Percentiles rank a stretch among this genome's conserved stretches.
These are phyloP conservation scores for Litchi chinensis DNA, from an alignment of 345 rosid genomes.

Conservation along the genomic window DNA sequence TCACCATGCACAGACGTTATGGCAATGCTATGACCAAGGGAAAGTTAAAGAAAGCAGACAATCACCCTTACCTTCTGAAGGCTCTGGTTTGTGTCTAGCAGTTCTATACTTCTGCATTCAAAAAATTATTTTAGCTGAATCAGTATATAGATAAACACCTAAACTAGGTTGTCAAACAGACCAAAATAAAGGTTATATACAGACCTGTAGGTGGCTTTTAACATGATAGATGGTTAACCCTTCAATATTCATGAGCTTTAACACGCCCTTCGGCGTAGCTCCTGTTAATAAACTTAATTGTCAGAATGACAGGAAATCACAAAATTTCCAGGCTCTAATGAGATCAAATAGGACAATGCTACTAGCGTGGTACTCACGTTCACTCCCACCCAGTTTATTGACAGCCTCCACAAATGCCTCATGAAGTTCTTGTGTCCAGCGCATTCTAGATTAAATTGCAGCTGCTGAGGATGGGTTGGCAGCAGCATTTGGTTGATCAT, in stretches of 20 bases:
- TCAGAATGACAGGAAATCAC: slow-evolving; percentile 13
- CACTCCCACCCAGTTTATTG: slow-evolving; percentile 85
- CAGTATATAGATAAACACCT: background rate
- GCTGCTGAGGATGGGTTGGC: slow-evolving; percentile 40
- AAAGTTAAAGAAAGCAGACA: slow-evolving; percentile 12
- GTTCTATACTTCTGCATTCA: slow-evolving; percentile 81
- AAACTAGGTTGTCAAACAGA: no score
- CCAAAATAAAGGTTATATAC: no score
- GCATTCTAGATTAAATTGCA: slow-evolving; percentile 70
- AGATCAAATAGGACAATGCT: slow-evolving; percentile 9
- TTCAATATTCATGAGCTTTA: slow-evolving; percentile 68
- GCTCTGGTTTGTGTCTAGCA: slow-evolving; percentile 83
- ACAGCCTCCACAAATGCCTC: slow-evolving; percentile 94
- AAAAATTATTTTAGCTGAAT: slow-evolving; percentile 20
- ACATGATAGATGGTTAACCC: slow-evolving; percentile 93
- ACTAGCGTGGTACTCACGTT: slow-evolving; percentile 52
- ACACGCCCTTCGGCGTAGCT: slow-evolving; percentile 92
- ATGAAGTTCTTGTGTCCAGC: slow-evolving; percentile 97
- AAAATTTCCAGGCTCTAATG: slow-evolving; percentile 12
- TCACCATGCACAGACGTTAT: background rate
- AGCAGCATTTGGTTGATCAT: slow-evolving; percentile 34
- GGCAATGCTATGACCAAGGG: background rate
- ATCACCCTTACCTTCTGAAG: slow-evolving; percentile 52
- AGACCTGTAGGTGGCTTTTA: slow-evolving; percentile 96
- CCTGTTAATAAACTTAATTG: slow-evolving; percentile 47